Percentiles rank a stretch among this genome's conserved stretches.
Evolutionary conservation across 2,329 filamentous ascomycete species (phyloP).

Genomic region (Drechslerella stenobrocha): DNA sequence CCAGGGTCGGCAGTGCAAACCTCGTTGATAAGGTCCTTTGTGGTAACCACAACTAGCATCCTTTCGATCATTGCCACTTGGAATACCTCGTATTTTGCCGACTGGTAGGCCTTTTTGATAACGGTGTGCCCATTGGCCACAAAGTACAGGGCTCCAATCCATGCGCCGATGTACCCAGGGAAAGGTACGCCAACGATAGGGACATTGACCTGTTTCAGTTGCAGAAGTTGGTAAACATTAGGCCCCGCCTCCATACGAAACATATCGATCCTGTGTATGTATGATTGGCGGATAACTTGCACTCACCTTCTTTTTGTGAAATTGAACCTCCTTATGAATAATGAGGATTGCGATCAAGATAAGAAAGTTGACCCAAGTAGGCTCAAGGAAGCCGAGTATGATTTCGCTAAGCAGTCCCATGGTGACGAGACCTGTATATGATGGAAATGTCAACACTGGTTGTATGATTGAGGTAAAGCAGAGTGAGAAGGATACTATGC

Average conservation of each 20-base stretch:
- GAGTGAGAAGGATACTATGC: no score
- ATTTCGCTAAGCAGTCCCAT: constrained; percentile 29
- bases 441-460: no score
- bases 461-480: no score
- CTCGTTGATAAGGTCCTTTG: constrained; percentile 38
- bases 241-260: not conserved
- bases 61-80: constrained; percentile 44
- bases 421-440: not conserved
- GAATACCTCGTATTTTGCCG: constrained; percentile 31
- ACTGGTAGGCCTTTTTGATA: constrained; percentile 30
- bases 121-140: constrained; percentile 28
- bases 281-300: not conserved
- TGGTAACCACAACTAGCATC: constrained; percentile 39
- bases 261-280: constrained; percentile 2
- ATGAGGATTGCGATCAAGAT: constrained; percentile 9
- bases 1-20: constrained; percentile 24
- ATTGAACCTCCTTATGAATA: constrained; percentile 30
- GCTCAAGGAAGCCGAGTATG: constrained; percentile 13
- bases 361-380: constrained; percentile 18
- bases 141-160: constrained; percentile 44
- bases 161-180: constrained; percentile 41
- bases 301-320: constrained; percentile 27
- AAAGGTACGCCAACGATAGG: constrained; percentile 43
- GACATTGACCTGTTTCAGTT: constrained; percentile 38
- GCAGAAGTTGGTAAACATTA: constrained; percentile 6